Evolutionary conservation across 2,329 filamentous ascomycete species (phyloP).

Genomic region (Rhinocladiella mackenziei): DNA sequence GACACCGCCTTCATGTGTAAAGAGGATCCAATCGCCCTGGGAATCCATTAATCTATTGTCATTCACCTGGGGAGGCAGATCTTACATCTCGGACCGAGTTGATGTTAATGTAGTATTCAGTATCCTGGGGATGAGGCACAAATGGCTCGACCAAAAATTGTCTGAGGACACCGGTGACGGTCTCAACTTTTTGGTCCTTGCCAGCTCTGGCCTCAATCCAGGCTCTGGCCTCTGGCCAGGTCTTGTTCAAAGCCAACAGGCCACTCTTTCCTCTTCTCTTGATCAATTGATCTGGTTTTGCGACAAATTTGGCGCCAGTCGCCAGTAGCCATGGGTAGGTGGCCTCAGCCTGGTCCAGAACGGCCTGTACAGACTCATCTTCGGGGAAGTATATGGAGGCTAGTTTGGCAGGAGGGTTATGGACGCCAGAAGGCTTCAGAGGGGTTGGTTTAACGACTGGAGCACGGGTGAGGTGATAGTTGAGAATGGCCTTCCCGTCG

Average conservation of each 20-base stretch:
- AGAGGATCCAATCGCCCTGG: slow-evolving; percentile 98
- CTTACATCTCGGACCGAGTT: slow-evolving; percentile 99
- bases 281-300: slow-evolving; percentile 99
- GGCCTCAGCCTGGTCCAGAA: slow-evolving; percentile 92
- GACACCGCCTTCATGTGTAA: slow-evolving; percentile 99
- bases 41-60: slow-evolving; percentile 21
- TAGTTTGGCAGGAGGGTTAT: slow-evolving; percentile 89
- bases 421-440: slow-evolving; percentile 74
- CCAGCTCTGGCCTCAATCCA: slow-evolving; percentile 92
- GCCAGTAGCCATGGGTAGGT: slow-evolving; percentile 94
- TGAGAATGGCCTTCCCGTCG: slow-evolving; percentile 99
- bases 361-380: slow-evolving; percentile 72
- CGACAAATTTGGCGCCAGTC: slow-evolving; percentile 84
- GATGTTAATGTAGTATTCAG: slow-evolving; percentile 99
- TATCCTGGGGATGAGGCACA: slow-evolving; percentile 89
- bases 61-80: slow-evolving; percentile 31
- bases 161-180: slow-evolving; percentile 78
- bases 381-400: slow-evolving; percentile 91
- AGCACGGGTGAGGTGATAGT: slow-evolving; percentile 98
- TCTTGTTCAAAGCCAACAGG: slow-evolving; percentile 92
- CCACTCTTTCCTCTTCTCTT: slow-evolving; percentile 99
- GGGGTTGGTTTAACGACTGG: slow-evolving; percentile 97
- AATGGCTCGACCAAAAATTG: slow-evolving; percentile 99
- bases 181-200: slow-evolving; percentile 91
- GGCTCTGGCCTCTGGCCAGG: slow-evolving; percentile 86